A percentile compares a stretch with the other conserved stretches of the same genome.
phyloP scores from a whole-genome alignment of 2,329 filamentous ascomycete genomes.

The Oidium heveae region DNA sequence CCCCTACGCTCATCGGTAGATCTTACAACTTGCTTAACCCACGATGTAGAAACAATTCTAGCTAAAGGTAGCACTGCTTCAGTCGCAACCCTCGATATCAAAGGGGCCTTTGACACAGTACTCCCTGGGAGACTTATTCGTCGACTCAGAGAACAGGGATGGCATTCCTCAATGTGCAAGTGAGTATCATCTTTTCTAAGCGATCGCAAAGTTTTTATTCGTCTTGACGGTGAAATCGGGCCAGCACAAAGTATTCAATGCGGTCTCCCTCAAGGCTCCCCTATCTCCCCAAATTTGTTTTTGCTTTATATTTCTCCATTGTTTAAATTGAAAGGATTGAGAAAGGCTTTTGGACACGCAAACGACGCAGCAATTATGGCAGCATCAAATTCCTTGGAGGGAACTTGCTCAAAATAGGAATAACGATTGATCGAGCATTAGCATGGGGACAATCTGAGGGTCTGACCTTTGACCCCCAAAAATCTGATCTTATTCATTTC shows the following conservation, averaged over 20 bases:
- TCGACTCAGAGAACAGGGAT: not conserved
- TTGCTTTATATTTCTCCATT: not conserved
- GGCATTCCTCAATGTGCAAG: not conserved
- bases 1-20: not conserved
- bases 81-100: not conserved
- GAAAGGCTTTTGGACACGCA: not conserved
- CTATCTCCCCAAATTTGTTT: not conserved
- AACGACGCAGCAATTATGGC: not conserved
- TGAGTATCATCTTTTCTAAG: not conserved
- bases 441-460: not conserved
- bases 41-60: not conserved
- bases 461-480: not conserved
- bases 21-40: not conserved
- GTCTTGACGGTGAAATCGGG: not conserved
- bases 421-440: not conserved
- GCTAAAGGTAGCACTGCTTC: not conserved
- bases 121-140: not conserved
- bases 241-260: not conserved
- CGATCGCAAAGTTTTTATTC: not conserved
- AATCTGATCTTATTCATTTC: not conserved
- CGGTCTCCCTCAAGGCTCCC: not conserved
- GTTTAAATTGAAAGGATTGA: not conserved
- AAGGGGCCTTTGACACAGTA: not conserved
- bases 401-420: not conserved
- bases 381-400: not conserved